Percentiles rank a stretch among this genome's conserved stretches.
Evolutionary conservation across 495 filamentous ascomycete genomes (phyloP).

Genomic region (Xanthoparmelia taractica): DNA sequence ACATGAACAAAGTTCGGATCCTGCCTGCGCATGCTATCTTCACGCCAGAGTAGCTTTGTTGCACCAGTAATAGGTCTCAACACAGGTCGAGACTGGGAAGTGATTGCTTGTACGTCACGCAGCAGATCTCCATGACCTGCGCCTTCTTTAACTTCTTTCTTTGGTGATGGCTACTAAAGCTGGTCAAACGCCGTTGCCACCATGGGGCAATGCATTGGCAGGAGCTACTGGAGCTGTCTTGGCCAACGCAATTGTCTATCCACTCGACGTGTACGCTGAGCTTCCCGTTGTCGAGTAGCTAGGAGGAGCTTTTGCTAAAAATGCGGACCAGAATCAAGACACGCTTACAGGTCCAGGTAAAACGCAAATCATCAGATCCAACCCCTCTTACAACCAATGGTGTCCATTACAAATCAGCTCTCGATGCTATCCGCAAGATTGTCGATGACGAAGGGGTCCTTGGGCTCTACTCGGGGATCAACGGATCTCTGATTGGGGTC

Average conservation of each 20-base stretch:
- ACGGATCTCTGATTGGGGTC: slow-evolving; percentile 79
- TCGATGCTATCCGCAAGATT: slow-evolving; percentile 86
- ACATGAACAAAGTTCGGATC: background rate
- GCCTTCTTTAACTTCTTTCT: background rate
- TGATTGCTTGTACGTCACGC: background rate
- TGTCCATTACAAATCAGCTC: slow-evolving; percentile 72
- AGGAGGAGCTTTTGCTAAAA: slow-evolving; percentile 7
- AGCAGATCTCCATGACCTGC: slow-evolving; percentile 1
- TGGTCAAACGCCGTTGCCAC: slow-evolving; percentile 69
- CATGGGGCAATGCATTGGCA: slow-evolving; percentile 89
- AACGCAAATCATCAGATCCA: slow-evolving; percentile 43
- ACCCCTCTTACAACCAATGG: slow-evolving; percentile 35
- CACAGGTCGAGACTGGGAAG: background rate
- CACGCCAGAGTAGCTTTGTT: background rate
- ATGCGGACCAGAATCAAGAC: slow-evolving; percentile 73
- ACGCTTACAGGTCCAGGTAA: slow-evolving; percentile 92
- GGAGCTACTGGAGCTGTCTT: slow-evolving; percentile 90
- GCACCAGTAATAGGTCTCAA: background rate
- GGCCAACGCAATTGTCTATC: slow-evolving; percentile 94
- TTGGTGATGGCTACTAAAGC: slow-evolving; percentile 69
- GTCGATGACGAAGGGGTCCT: slow-evolving; percentile 67
- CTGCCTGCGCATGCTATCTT: background rate
- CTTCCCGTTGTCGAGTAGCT: background rate
- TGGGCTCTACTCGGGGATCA: slow-evolving; percentile 85
- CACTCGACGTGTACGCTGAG: slow-evolving; percentile 78